Percentiles rank a stretch among this genome's conserved stretches.
These are phyloP conservation scores for Aspergillus panamensis DNA, from an alignment of 495 filamentous ascomycete species.

Conservation along the genomic window DNA sequence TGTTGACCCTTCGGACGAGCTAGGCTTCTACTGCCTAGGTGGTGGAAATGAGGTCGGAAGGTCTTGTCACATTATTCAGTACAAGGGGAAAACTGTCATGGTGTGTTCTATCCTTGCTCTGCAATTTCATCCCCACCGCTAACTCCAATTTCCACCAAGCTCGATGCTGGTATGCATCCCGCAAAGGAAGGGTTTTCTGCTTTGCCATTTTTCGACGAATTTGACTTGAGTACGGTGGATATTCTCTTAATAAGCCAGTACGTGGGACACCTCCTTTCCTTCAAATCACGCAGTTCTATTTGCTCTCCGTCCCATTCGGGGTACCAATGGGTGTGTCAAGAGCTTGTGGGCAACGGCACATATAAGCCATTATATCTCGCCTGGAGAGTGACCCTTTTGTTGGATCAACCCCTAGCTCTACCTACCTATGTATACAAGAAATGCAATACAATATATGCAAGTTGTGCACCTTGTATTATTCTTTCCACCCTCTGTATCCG, in stretches of 20 bases:
- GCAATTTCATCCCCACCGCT: conserved; percentile 9
- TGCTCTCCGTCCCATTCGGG: not conserved
- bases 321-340: conserved; percentile 11
- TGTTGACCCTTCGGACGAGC: conserved; percentile 77
- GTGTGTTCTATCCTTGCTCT: conserved; percentile 47
- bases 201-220: conserved; percentile 96
- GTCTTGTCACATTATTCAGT: conserved; percentile 96
- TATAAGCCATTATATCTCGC: conserved; percentile 6
- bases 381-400: conserved; percentile 11
- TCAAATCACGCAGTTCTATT: conserved; percentile 8
- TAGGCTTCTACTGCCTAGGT: conserved; percentile 88
- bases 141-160: conserved; percentile 47
- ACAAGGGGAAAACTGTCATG: conserved; percentile 99
- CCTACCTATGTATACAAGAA: conserved; percentile 35
- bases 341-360: conserved; percentile 6
- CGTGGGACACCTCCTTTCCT: conserved; percentile 39
- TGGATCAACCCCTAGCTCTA: conserved; percentile 13
- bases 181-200: conserved; percentile 94
- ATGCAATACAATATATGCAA: conserved; percentile 31
- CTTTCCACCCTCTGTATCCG: conserved; percentile 22
- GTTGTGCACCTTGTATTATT: conserved; percentile 18
- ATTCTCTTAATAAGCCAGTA: conserved; percentile 98
- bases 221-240: conserved; percentile 95
- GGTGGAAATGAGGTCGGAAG: conserved; percentile 96
- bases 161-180: conserved; percentile 95